Percentiles rank a stretch among this genome's conserved stretches.
Evolutionary conservation across 768 basidiomycete genomes (phyloP).

Genomic region (Macrolepiota dolichaula): DNA sequence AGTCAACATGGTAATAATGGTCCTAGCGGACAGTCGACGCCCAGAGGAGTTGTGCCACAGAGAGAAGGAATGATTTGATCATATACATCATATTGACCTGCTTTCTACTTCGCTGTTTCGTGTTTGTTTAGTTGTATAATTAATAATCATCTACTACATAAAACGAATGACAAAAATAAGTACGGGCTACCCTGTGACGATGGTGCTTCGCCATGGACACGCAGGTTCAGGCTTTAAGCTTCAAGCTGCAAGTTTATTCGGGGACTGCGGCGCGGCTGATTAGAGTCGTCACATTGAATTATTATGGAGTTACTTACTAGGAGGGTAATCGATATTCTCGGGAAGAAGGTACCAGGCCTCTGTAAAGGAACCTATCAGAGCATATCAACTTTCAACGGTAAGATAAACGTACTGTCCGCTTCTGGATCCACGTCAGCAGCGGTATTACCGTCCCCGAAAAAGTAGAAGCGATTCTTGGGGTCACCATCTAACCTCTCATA

Average conservation of each 20-base stretch:
- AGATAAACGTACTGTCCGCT: conserved; percentile 26
- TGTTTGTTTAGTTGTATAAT: background rate
- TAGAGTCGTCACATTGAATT: background rate
- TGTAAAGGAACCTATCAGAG: conserved; percentile 16
- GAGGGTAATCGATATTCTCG: conserved; percentile 42
- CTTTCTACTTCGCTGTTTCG: background rate
- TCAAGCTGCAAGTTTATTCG: background rate
- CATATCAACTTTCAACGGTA: background rate
- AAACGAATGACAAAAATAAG: too few relatives aligned
- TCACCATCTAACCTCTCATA: conserved; percentile 43
- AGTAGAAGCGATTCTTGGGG: conserved; percentile 47
- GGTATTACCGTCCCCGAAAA: conserved; percentile 61
- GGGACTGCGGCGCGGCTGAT: background rate
- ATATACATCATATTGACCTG: background rate
- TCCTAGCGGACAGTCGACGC: conserved; percentile 23
- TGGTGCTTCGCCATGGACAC: too few relatives aligned
- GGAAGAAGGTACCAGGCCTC: conserved; percentile 43
- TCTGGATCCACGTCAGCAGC: conserved; percentile 38
- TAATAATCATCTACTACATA: background rate
- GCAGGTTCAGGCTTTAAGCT: too few relatives aligned
- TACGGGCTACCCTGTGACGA: too few relatives aligned
- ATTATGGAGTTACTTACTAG: conserved; percentile 25
- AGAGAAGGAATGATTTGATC: conserved; percentile 62
- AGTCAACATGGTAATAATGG: conserved; percentile 38
- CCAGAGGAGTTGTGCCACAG: conserved; percentile 50